A percentile compares a stretch with the other conserved stretches of the same genome.
Conservation (phyloP, 768 basidiomycete species). For the Russula virescens region DNA sequence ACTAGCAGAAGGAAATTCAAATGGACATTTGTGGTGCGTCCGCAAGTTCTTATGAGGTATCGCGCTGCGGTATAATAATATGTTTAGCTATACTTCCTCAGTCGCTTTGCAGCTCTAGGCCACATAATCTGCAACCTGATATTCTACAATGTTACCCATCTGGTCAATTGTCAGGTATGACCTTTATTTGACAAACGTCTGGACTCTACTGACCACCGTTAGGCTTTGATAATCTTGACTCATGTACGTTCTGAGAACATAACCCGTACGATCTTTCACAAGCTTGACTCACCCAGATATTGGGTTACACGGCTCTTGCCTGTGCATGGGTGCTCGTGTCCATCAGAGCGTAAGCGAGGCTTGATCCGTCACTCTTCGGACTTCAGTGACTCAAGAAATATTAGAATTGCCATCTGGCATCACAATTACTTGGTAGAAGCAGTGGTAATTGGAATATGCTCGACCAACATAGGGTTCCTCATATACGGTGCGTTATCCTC, state of each 20-base stretch:
- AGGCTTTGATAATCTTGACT: neutral
- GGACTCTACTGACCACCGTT: neutral
- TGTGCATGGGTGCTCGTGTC: conserved; percentile 7
- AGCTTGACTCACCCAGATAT: neutral
- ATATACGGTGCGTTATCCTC: neutral
- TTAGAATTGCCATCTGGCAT: conserved; percentile 7
- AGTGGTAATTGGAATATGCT: neutral
- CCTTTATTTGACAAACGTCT: neutral
- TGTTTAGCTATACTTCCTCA: conserved; percentile 7
- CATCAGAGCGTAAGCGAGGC: conserved; percentile 7
- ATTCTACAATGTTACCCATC: neutral
- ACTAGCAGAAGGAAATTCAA: conserved; percentile 1
- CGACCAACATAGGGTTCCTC: conserved; percentile 10
- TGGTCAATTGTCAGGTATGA: conserved; percentile 15
- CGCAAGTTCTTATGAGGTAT: neutral
- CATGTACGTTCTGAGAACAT: conserved; percentile 2
- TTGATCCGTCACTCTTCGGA: neutral
- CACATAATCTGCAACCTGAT: conserved; percentile 1
- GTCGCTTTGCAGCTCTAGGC: conserved; percentile 2
- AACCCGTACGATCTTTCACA: neutral
- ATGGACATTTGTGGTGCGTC: conserved; percentile 14
- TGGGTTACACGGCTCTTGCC: neutral
- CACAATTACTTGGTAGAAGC: neutral
- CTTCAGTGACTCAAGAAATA: neutral
- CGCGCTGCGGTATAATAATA: neutral